A percentile compares a stretch with the other conserved stretches of the same genome.
phyloP scores from a whole-genome alignment of 1,139 yeast species.

The Pichiaceae sp. region DNA sequence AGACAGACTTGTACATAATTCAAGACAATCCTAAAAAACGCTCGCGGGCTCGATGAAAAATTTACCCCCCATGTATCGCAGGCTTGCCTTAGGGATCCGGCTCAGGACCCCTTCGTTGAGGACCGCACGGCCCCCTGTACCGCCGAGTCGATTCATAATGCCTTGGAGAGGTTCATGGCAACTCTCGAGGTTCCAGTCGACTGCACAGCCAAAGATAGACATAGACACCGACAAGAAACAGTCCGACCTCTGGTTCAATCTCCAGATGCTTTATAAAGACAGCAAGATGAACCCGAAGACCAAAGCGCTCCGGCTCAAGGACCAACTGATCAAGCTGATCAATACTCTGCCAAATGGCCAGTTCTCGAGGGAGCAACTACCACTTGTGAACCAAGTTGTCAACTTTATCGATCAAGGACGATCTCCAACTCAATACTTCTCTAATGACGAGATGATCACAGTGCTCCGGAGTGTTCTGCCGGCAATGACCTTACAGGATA shows the following conservation, averaged over 20 bases:
- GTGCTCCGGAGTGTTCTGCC: conserved; percentile 16
- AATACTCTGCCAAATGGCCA: conserved; percentile 12
- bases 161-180: no score
- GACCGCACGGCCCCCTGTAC: no score
- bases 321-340: conserved; percentile 13
- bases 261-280: conserved; percentile 17
- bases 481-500: conserved; percentile 21
- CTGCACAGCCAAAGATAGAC: no score
- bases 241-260: conserved; percentile 14
- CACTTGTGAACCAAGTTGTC: conserved; percentile 19
- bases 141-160: no score
- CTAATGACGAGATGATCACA: conserved; percentile 16
- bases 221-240: conserved; percentile 4
- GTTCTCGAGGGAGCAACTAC: conserved; percentile 17
- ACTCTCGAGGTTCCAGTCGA: no score
- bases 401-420: conserved; percentile 20
- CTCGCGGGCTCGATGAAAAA: no score
- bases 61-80: no score
- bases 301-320: conserved; percentile 17
- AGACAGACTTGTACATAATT: no score
- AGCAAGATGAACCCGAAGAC: conserved; percentile 18
- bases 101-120: no score
- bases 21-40: no score
- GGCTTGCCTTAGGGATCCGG: no score
- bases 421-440: conserved; percentile 17